A percentile compares a stretch with the other conserved stretches of the same genome.
Conservation (phyloP, 345 rosid species). For the Hibiscus tridactylites region DNA sequence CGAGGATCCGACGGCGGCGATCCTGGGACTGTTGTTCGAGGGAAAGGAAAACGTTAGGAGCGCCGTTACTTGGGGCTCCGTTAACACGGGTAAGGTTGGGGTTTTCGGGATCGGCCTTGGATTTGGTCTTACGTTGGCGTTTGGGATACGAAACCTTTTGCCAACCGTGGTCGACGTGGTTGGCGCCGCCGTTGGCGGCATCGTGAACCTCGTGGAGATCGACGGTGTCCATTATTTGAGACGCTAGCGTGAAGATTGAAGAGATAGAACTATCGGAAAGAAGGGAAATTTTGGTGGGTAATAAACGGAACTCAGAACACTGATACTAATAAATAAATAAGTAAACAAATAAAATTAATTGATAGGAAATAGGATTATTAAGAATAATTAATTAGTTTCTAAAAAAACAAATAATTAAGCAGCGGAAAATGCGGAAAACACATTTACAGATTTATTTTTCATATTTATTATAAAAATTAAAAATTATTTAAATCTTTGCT, state of each 20-base stretch:
- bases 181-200: conserved; percentile 7
- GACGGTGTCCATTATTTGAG: conserved; percentile 9
- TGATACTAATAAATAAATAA: neutral
- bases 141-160: conserved; percentile 62
- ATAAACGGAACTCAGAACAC: neutral
- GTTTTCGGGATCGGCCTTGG: conserved; percentile 22
- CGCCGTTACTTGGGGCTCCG: conserved; percentile 23
- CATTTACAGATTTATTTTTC: neutral
- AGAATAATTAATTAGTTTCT: neutral
- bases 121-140: conserved; percentile 45
- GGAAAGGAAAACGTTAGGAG: conserved; percentile 35
- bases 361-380: too few relatives aligned
- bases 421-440: neutral
- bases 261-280: neutral
- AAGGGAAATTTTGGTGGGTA: neutral
- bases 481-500: neutral
- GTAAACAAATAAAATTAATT: neutral
- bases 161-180: conserved; percentile 56
- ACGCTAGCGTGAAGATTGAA: neutral
- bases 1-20: conserved; percentile 37
- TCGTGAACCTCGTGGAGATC: conserved; percentile 21
- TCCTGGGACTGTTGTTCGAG: conserved; percentile 54
- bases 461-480: neutral
- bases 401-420: neutral
- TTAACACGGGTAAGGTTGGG: conserved; percentile 6